Base-by-base conservation (phyloP, 306 rosid genomes). In the Casuarina glauca region DNA sequence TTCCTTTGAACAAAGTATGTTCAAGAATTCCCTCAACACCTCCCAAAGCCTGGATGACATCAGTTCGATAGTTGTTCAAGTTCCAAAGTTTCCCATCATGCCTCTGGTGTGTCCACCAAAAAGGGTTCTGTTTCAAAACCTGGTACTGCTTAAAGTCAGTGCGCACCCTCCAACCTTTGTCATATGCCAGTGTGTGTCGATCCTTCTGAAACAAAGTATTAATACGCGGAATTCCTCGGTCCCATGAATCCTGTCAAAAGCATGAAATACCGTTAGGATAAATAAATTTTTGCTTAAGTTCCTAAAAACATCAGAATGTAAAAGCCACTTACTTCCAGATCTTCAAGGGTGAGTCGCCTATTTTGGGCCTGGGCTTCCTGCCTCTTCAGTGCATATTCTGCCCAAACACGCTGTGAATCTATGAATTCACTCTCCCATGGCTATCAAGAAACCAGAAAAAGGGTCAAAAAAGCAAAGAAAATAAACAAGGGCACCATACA, bases 21-120 rank as follows among this genome's bases (percentile, higher is more conserved):
- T 96, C 99, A 39, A 95, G 97, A 81, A 95, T 95, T 78, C 99
- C 99, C 83, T 95, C 99, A 54, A 95, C 98, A 80, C 99, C 99
- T 77, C 99, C 99, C 79, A 95, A 97, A 67, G 99, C 99, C 88
- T 95, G 99, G 79, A 95, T 95, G 79, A 95, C 99, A 91, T 95
- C 99, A 70, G 99, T 95, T 76, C 99, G 84, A 77, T 95, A 95
- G 83, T 95, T 95, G 85, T 95, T 95, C 88, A 95, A 85, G 88
- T 95, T 95, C 99, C 99, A 95, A 74, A 95, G 77, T 50, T 95
- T 95, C 57, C 99, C 99, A 78, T 95, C 99, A 52, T 95, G 99
- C 84, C 99, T 88, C 84, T 95, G 99, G 83, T 95, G 99, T 7
- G 99, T 95, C 99, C 99, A 95, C 99, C 99, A 95, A 76, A 95